These are phyloP conservation scores for Plectosphaerella plurivora DNA, from an alignment of 2,329 filamentous ascomycete genomes.

Conservation along the genomic window DNA sequence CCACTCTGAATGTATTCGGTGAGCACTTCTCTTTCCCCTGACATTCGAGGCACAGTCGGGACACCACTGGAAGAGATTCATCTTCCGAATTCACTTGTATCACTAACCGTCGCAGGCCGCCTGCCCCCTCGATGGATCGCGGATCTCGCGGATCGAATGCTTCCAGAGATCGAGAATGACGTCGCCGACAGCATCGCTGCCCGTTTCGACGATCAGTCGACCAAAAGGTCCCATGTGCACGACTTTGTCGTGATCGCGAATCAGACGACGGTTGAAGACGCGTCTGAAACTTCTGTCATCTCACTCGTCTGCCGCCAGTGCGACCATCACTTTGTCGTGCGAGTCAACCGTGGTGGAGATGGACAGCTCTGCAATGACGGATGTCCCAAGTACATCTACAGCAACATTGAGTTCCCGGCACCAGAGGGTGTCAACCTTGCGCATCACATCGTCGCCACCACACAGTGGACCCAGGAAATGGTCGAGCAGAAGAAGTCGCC, in stretches of 20 bases:
- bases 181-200: background rate
- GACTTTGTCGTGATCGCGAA: conserved; percentile 33
- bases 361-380: conserved; percentile 22
- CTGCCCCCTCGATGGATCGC: conserved; percentile 37
- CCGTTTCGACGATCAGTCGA: background rate
- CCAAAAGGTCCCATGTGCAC: conserved; percentile 23
- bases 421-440: conserved; percentile 5
- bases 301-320: conserved; percentile 35
- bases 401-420: background rate
- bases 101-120: conserved; percentile 7
- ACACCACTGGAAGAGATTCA: no score
- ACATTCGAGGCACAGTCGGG: no score
- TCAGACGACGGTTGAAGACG: conserved; percentile 25
- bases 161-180: conserved; percentile 17
- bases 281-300: conserved; percentile 14
- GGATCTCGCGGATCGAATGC: conserved; percentile 26
- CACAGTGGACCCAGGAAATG: background rate
- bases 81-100: no score
- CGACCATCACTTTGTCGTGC: conserved; percentile 36
- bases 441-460: conserved; percentile 9
- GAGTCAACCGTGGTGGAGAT: conserved; percentile 24
- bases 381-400: background rate
- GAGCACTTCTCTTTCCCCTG: no score
- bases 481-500: background rate
- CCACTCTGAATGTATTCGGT: no score